Conservation (phyloP, 2,329 filamentous ascomycete genomes). For the Hypomyces rosellus region DNA sequence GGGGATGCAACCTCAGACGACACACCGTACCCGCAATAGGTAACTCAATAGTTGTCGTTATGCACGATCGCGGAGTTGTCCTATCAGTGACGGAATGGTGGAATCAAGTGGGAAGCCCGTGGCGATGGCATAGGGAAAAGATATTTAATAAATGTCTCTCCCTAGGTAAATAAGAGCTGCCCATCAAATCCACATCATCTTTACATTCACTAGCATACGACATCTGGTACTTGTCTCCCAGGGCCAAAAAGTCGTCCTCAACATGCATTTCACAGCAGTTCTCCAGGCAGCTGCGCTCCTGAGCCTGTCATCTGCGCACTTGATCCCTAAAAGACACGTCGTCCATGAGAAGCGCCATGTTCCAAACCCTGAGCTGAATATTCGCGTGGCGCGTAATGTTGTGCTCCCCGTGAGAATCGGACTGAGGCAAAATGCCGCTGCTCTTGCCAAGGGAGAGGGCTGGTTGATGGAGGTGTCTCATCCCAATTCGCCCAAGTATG, state of each 20-base stretch:
- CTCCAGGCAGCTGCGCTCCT: conserved; percentile 4
- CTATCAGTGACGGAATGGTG: too few species aligned
- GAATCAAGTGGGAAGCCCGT: too few species aligned
- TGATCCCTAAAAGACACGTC: conserved; percentile 6
- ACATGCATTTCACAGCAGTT: conserved; percentile 6
- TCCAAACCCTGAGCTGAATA: conserved; percentile 5
- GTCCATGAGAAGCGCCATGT: conserved; percentile 12
- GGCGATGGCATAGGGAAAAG: too few species aligned
- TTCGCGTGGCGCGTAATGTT: conserved; percentile 9
- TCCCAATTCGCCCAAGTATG: conserved; percentile 37
- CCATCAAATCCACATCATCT: too few species aligned
- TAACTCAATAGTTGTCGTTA: too few species aligned
- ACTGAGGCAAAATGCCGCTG: conserved; percentile 32
- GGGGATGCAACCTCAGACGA: too few species aligned
- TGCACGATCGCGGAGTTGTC: too few species aligned
- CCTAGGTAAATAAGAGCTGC: too few species aligned
- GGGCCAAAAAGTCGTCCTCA: background rate
- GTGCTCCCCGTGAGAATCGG: conserved; percentile 34
- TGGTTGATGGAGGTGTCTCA: conserved; percentile 37
- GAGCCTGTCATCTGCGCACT: conserved; percentile 3
- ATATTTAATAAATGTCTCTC: too few species aligned
- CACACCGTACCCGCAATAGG: too few species aligned
- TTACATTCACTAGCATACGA: too few species aligned
- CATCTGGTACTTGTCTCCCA: too few species aligned
- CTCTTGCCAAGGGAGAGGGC: conserved; percentile 36